Conservation (phyloP, 176 grass and related monocot species). For the Microstegium vimineum region DNA sequence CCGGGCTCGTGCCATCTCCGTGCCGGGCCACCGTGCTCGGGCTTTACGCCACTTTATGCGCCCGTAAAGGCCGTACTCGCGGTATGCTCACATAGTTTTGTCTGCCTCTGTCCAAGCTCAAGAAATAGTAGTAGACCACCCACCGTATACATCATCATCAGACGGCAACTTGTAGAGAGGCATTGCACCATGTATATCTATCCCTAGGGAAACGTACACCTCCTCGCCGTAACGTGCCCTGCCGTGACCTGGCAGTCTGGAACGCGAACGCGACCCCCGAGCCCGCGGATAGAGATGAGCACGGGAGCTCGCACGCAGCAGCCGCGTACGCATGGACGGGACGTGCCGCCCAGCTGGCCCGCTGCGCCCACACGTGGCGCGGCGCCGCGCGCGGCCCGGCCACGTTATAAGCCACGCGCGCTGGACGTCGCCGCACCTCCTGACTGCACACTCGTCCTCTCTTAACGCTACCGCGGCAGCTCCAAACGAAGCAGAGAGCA, state of each 20-base stretch:
- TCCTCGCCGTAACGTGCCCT: not conserved
- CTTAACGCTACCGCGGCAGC: not conserved
- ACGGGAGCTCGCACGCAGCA: not conserved
- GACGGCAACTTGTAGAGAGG: too few species aligned
- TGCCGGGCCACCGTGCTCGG: too few species aligned
- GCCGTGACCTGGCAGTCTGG: conserved; percentile 6
- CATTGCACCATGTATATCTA: not conserved
- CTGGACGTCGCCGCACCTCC: not conserved
- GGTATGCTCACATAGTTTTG: too few species aligned
- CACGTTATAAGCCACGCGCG: conserved; percentile 21
- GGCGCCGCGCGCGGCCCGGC: not conserved
- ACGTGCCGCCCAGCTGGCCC: conserved; percentile 52
- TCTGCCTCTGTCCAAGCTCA: too few species aligned
- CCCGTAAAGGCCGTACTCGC: too few species aligned
- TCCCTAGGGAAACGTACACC: not conserved
- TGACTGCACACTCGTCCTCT: not conserved
- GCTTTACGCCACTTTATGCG: too few species aligned
- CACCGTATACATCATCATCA: too few species aligned
- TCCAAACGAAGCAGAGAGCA: not conserved
- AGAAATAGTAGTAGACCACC: too few species aligned
- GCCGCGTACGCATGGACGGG: not conserved
- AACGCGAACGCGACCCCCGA: too few species aligned
- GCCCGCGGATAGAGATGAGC: not conserved
- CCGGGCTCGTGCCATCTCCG: too few species aligned
- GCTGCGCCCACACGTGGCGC: conserved; percentile 49